Base-by-base conservation (phyloP, 345 rosid genomes). In the Aegle marmelos region DNA sequence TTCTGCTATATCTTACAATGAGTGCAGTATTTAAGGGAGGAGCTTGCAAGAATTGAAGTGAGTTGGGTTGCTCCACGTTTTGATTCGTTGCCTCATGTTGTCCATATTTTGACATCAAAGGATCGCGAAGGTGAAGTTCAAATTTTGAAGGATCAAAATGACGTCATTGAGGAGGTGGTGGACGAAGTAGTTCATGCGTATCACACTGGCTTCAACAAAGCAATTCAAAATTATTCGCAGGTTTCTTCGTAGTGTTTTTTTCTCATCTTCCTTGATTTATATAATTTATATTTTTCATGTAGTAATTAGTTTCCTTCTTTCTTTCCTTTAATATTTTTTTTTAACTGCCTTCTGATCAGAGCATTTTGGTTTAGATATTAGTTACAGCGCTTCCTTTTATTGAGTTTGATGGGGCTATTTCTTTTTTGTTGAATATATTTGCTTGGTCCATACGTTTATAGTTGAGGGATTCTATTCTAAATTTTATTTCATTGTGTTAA, bases 211-310 rank as follows among this genome's bases (percentile, higher is more conserved):
- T 97, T 97, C 87, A 94, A 97, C 85, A 97, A 86, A 86, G 99
- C 99, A 76, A 94, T 97, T 85, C 99, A 97, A 85, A 97, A 97
- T 83, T 97, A 97, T 84, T 97, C 99, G 11, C 99, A 94, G 98
- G 99, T 97, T 73, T 60, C 81, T 70, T 73, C 41, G 9, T 28
- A 45, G 41, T 61, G 9, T 37, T 8, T 79, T 81, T 24, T 24
- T 73, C 63, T 61, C 17, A 45, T 63, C 16, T 41, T 9, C 53
- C 41, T 60, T 74, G 59, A 77, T 45, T 75, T 67, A 24, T 72
- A 39, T 59, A 63, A 78, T 63, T 5, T 63, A n/a, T 67, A 70
- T 66, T 72, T 22, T 78, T 58, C 72, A 58, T 59, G 22, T 39
- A 41, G 34, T 60, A 25, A 5, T 57, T 57, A 82, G 50, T 48